Evolutionary conservation across 768 basidiomycete genomes (phyloP), one percentile per base, ranked within the genome.

Genomic region (Russula virescens): DNA sequence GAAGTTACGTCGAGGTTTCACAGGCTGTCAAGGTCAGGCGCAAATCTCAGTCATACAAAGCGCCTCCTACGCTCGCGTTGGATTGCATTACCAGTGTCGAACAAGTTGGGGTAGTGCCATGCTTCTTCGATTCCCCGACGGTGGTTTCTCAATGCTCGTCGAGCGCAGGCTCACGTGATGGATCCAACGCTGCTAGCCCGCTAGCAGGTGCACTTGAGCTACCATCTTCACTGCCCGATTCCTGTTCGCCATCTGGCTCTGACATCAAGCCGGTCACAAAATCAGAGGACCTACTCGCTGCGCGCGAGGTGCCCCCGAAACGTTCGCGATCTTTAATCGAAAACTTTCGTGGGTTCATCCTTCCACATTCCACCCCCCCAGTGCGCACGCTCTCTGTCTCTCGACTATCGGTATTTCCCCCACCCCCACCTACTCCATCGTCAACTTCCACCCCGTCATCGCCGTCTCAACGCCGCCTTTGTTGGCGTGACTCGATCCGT

Each of bases 321-420:
- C 75, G 79, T 46, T 73, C 78, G 54, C 75, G 80, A 28, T 85
- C 83, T 16, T 78, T 89, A 72, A 81, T 84, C 51, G 83, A 80
- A 65, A 86, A 83, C 66, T 82, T 88, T 60, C 81, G 78, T 67
- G 82, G 77, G 21, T 75, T 89, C 56, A 87, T 89, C 67, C 49
- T 51, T 19, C 53, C 64, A 7, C 34, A 48, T 46, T 52, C 60
- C 23, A 21, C 40, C n/a, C 61, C 66, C 19, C 66, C 66, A 5
- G 58, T 58, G 40, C 66, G 66, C 60, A 59, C 66, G 45, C 55
- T 56, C 18, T 65, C 66, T 10, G 53, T 66, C 48, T 51, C 64
- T 49, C 64, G 64, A 21, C 60, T 66, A 18, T 55, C 60, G 19
- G 16, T 43, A 19, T 31, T 28, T 2, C 55, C 47, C 9, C 19